Conservation (phyloP, 2,329 filamentous ascomycete species). For the Calonectria leucothoes region DNA sequence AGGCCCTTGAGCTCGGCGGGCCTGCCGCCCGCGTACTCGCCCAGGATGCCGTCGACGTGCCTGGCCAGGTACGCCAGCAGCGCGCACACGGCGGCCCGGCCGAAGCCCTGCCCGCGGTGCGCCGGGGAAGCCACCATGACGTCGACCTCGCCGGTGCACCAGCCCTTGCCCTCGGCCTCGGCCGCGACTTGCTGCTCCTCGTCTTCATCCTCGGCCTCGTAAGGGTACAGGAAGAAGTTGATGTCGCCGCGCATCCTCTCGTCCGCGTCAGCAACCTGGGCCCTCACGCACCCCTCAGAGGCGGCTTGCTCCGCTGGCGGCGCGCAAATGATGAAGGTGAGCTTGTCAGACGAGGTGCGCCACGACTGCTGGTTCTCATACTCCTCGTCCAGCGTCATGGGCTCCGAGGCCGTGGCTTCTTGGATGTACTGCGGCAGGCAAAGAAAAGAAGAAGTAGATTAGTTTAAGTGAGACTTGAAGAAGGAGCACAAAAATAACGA, state of each 20-base stretch:
- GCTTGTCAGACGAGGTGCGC: constrained; percentile 84
- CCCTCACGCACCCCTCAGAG: constrained; percentile 24
- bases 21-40: constrained; percentile 49
- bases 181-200: constrained; percentile 31
- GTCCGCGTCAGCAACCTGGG: constrained; percentile 64
- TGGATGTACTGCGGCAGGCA: constrained; percentile 71
- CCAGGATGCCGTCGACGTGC: constrained; percentile 65
- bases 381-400: constrained; percentile 82
- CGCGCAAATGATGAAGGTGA: constrained; percentile 89
- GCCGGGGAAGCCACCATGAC: constrained; percentile 80
- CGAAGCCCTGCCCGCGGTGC: constrained; percentile 72
- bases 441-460: neutral
- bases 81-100: constrained; percentile 71
- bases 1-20: constrained; percentile 45
- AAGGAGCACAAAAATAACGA: neutral
- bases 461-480: neutral
- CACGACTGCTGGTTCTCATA: constrained; percentile 92
- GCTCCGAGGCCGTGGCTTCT: constrained; percentile 88
- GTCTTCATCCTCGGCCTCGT: constrained; percentile 62
- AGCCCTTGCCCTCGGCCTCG: constrained; percentile 23
- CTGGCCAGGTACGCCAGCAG: constrained; percentile 77
- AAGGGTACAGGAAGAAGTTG: constrained; percentile 80
- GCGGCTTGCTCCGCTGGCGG: constrained; percentile 52
- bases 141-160: constrained; percentile 78
- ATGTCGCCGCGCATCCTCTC: constrained; percentile 77